Base-by-base conservation (phyloP, 1,139 yeast species). In the Sugiyamaella castrensis region DNA sequence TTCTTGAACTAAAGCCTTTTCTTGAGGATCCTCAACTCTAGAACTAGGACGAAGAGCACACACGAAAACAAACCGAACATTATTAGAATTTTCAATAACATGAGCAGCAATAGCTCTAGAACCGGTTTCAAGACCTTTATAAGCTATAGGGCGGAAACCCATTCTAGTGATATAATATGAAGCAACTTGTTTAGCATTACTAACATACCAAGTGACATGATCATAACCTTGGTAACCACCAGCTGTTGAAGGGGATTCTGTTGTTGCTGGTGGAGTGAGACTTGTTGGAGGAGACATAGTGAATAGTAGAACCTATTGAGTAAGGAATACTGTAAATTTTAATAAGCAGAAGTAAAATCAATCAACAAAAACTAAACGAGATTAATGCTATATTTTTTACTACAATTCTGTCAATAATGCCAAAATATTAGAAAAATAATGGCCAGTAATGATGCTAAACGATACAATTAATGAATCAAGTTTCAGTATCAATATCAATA, bases 151-250 rank as follows among this genome's bases (percentile, higher is more conserved):
- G 28, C 70, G 58, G 63, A 87, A 87, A 0, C 94, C 95, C 71
- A 81, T 76, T 3, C 77, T 66, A 12, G 73, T 59, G 44, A 78
- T 73, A 51, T 82, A 77, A 60, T 73, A 77, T 28, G 69, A 65
- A 0, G 94, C 82, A 50, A 80, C 72, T 55, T 80, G 80, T 54
- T 79, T 81, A 26, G 94, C 87, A 57, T 85, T 85, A 8, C 87
- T 77, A 10, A 77, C 82, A 51, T 76, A 78, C 74, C 82, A 81
- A 8, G 81, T 76, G 4, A 78, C 71, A 62, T 78, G 82, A 60
- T 76, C 77, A 54, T 75, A 79, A 1, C 67, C 68, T 24, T 52
- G 54, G 39, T 57, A 60, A 29, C 43, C 30, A 37, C 43, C 43
- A 32, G 37, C 33, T 26, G 38, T 30, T 19, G 30, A 30, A 15